phyloP scores from a whole-genome alignment of 2,329 filamentous ascomycete genomes.

The Epichloe sylvatica region DNA sequence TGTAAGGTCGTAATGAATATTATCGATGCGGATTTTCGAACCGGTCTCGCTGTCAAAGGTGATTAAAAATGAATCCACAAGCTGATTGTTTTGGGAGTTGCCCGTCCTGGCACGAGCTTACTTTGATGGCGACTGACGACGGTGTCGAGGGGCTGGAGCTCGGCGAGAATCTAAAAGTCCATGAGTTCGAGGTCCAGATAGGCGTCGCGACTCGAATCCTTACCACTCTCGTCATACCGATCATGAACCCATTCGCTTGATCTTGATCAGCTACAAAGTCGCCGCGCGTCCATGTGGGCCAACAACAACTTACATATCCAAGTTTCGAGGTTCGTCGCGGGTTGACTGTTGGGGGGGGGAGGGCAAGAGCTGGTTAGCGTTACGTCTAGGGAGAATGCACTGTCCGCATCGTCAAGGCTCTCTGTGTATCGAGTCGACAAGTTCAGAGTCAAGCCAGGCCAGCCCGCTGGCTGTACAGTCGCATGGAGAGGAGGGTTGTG shows the following conservation, averaged over 20 bases:
- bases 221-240: constrained; percentile 65
- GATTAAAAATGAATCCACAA: neutral
- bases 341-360: constrained; percentile 38
- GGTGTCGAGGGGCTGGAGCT: constrained; percentile 27
- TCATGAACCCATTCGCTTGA: constrained; percentile 86
- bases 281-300: constrained; percentile 7
- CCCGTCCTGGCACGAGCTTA: constrained; percentile 10
- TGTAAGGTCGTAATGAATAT: constrained; percentile 83
- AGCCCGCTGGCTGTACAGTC: constrained; percentile 14
- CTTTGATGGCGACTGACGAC: constrained; percentile 30
- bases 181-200: constrained; percentile 9
- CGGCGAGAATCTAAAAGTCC: constrained; percentile 23
- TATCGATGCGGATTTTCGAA: constrained; percentile 69
- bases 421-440: constrained; percentile 17
- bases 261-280: constrained; percentile 8
- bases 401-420: constrained; percentile 17
- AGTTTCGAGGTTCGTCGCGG: constrained; percentile 49
- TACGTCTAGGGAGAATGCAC: constrained; percentile 20
- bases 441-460: constrained; percentile 17
- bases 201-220: constrained; percentile 7
- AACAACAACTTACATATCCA: constrained; percentile 48
- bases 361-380: constrained; percentile 16
- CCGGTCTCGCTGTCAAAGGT: constrained; percentile 34
- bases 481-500: constrained; percentile 17
- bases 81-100: neutral